Base-by-base conservation (phyloP, 306 rosid genomes). In the Glycine soja region DNA sequence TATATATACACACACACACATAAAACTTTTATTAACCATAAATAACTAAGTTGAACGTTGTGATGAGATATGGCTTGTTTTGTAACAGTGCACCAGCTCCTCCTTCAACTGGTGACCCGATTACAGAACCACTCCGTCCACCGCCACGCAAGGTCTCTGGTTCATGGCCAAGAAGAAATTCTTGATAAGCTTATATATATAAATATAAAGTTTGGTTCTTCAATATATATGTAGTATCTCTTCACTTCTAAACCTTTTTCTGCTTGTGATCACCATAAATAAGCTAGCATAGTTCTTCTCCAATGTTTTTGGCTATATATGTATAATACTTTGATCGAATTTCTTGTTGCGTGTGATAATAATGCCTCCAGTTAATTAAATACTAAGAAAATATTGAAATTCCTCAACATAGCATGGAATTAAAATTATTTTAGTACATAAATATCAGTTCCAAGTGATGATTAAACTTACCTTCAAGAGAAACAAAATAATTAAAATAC, bases 71-170 rank as follows among this genome's bases (percentile, higher is more conserved):
- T n/a, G 34, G 24, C 24, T 53, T 52, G 10, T 72, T 72, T 52
- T 72, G 47, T 71, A 7, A 71, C 63, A 71, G 76, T 32, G 47
- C 45, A 10, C 56, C 79, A 48, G 75, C 75, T 48, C 75, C 75
- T 70, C 75, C 75, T 70, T 70, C 75, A 70, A 7, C 10, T 1
- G 42, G 42, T 38, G 42, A 38, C 42, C 5, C 42, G 42, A 4
- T 3, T 3, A 47, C 80, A 7, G 40, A 19, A 3, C 4, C 14
- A 10, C 6, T 9, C 2, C 80, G 16, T 13, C 50, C 34, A 4
- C 10, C 47, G 8, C 62, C 34, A 9, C 53, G 16, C 61, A 8
- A 6, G 10, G 30, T 10, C 70, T 2, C 7, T 32, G 24, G 24
- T 19, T 19, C 24, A 19, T 19, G 24, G 24, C 24, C 24, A 19